Evolutionary conservation across 2,329 filamentous ascomycete species (phyloP), one percentile per base, ranked within the genome.

Genomic region (Blastomyces gilchristii): DNA sequence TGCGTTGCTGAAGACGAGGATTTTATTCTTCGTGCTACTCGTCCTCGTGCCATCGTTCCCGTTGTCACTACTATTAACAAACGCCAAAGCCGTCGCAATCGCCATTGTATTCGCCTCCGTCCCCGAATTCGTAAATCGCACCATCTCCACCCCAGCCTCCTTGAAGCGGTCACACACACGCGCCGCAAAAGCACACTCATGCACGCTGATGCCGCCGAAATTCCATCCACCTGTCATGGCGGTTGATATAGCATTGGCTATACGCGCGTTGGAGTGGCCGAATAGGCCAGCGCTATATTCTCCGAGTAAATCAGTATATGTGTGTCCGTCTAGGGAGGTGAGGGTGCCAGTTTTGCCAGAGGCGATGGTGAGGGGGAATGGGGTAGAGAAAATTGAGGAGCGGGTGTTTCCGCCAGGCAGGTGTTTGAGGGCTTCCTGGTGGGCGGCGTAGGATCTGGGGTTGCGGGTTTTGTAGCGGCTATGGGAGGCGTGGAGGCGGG

Each of bases 201-300:
- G 76, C 12, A 70, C 66, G 43, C 79, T 83, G 1, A 81, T 80
- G 0, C 77, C 80, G 5, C 86, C 83, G 18, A 85, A 76, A 64
- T 79, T 85, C 66, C 85, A 72, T 3, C 85, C 85, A 6, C 74
- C 71, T 1, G 77, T 69, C 2, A 85, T 68, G 0, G 80, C 76
- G 6, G 75, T 67, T 12, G 71, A 63, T 31, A 88, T 74, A 0
- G 85, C 78, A 0, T 74, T 67, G 2, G 77, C 70, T 62, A 89
- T 82, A 1, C 75, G 67, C 0, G 82, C 80, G 61, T 87, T 78
- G 0, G 83, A 86, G 73, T 89, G 86, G 0, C 87, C 87, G 69
- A 83, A 88, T 14, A 89, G 77, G 1, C 83, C 85, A 1, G 87
- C 87, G 0, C 83, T 84, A 68, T 84, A 84, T 71, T 89, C 86